Base-by-base conservation (phyloP, 1,139 yeast species). In the Blastobotrys petasosporus region DNA sequence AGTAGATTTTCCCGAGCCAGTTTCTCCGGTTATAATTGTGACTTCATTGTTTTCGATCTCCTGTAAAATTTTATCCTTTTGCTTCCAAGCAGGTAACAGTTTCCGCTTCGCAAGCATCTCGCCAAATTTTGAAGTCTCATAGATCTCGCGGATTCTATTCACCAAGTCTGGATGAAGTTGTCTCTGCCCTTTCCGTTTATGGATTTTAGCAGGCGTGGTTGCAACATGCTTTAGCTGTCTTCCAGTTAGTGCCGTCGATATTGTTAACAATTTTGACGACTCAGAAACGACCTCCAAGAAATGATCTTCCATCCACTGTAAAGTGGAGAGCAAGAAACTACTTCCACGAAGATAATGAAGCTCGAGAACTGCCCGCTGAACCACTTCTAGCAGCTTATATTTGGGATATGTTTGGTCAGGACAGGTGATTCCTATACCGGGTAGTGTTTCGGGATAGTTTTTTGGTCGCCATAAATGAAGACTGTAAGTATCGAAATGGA, bases 1-100 rank as follows among this genome's bases (percentile, higher is more conserved):
- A 0, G 97, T 88, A 0, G 95, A 85, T 60, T 88, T 88, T 54
- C 97, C 97, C 0, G 96, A 87, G 55, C 98, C 98, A 0, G 98
- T 92, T 63, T 92, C 98, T 62, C 97, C 98, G 1, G 97, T 92
- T 32, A 92, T 76, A 35, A 92, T 67, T 2, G 86, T 79, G 2
- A 87, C 84, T 52, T 78, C 79, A 57, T 84, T 77, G 0, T 69
- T 54, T 33, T 73, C 69, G 4, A 92, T 77, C 2, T 79, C 64
- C 0, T 75, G 60, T 1, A 85, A 71, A 39, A 92, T 72, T 4
- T 74, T 70, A 0, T 75, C 67, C 43, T 70, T 73, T 60, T 82
- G 83, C 10, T 69, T 63, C 95, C 95, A 90, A 0, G 97, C 97
- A 0, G 98, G 97, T 31, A 92, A 67, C 3, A 62, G 61, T 11